These are phyloP conservation scores for Mallotus nudiflorus DNA, from an alignment of 345 rosid species.

Conservation along the genomic window DNA sequence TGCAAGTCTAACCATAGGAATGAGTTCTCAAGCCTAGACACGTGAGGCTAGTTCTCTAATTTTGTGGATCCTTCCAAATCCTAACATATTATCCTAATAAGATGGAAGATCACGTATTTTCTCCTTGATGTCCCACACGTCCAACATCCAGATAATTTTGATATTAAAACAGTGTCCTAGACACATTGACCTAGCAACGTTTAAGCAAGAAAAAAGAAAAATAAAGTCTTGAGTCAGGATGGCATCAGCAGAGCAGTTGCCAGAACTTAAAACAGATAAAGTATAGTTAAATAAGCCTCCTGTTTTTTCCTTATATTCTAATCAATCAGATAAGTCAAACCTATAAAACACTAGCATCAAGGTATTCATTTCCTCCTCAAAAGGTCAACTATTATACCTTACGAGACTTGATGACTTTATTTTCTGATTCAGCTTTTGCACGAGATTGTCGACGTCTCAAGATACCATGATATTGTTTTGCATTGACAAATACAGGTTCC, in stretches of 20 bases:
- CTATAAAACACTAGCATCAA: not conserved
- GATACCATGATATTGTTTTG: constrained; percentile 97
- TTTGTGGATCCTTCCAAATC: not conserved
- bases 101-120: not conserved
- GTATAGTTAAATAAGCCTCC: not conserved
- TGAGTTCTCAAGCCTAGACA: not conserved
- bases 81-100: not conserved
- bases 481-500: constrained; percentile 97
- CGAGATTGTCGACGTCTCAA: constrained; percentile 92
- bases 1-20: not conserved
- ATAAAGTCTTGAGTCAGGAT: not conserved
- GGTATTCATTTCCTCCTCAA: constrained; percentile 1
- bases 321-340: not conserved
- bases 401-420: constrained; percentile 62
- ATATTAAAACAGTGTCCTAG: not conserved
- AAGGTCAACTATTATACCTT: constrained; percentile 48
- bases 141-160: constrained; percentile 1
- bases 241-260: not conserved
- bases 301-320: constrained; percentile 1
- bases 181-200: constrained; percentile 1
- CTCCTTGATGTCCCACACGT: not conserved
- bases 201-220: not conserved
- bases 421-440: constrained; percentile 86
- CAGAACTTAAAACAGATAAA: not conserved
- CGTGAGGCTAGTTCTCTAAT: not conserved